Conservation (phyloP, 345 rosid genomes). For the Eucalyptus curtisii region DNA sequence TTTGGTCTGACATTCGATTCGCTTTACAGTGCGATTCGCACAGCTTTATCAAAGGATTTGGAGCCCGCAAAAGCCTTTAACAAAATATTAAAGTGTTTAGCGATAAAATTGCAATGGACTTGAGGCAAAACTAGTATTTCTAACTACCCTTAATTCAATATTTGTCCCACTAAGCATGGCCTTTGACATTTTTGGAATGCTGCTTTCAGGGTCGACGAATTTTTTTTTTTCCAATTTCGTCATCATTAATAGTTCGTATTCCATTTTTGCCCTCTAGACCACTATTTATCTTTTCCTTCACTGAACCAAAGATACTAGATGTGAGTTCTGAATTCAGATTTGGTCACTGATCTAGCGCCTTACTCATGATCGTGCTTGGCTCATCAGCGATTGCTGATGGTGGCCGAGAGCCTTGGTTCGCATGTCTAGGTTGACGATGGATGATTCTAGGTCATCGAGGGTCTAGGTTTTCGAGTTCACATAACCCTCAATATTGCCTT, state of each 20-base stretch:
- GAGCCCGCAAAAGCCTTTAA: neutral
- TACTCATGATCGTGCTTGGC: neutral
- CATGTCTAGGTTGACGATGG: fast-evolving
- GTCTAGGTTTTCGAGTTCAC: neutral
- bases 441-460: fast-evolving
- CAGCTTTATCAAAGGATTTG: neutral
- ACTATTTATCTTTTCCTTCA: neutral
- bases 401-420: neutral
- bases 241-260: neutral
- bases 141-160: neutral
- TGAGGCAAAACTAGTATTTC: neutral
- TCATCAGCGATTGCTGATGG: neutral
- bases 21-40: neutral
- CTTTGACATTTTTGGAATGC: neutral
- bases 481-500: neutral
- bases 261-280: neutral
- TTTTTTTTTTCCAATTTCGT: neutral
- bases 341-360: neutral
- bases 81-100: neutral
- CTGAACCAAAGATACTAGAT: neutral
- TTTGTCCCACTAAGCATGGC: neutral
- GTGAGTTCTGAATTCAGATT: neutral
- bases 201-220: neutral
- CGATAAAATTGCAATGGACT: neutral
- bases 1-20: neutral